These are phyloP conservation scores for Cyberlindnera euphorbiiphila DNA, from an alignment of 805 yeast species.

Conservation along the genomic window DNA sequence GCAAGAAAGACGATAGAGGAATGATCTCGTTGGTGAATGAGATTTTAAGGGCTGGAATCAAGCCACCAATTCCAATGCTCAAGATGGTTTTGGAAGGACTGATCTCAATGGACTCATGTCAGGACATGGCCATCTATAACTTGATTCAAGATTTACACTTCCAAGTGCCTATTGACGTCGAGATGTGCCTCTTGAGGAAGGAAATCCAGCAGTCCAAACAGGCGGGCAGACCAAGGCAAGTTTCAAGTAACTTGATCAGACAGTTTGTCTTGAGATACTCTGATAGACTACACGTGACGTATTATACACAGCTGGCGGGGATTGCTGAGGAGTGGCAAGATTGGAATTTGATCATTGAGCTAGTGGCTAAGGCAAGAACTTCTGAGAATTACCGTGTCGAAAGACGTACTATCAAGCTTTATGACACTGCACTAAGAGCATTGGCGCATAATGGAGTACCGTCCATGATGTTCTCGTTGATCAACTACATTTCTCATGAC, in stretches of 20 bases:
- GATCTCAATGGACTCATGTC: constrained; percentile 11
- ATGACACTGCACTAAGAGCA: constrained; percentile 10
- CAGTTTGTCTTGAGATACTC: constrained; percentile 10
- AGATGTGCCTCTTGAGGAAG: constrained; percentile 11
- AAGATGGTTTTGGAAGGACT: constrained; percentile 10
- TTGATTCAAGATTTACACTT: constrained; percentile 15
- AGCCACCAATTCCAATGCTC: constrained; percentile 17
- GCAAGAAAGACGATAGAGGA: constrained; percentile 5
- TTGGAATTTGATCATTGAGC: constrained; percentile 9
- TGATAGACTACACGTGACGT: constrained; percentile 1
- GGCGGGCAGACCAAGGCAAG: not conserved
- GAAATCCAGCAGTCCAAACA: not conserved
- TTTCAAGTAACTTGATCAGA: constrained; percentile 1
- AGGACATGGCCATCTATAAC: constrained; percentile 13
- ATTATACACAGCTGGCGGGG: constrained; percentile 13
- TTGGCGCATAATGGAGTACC: constrained; percentile 5
- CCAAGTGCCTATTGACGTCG: constrained; percentile 15
- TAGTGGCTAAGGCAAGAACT: constrained; percentile 13
- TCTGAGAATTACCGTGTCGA: constrained; percentile 5
- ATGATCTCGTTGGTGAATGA: constrained; percentile 14
- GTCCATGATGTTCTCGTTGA: constrained; percentile 3
- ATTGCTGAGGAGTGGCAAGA: constrained; percentile 8
- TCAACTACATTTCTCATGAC: constrained; percentile 5
- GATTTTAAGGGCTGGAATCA: constrained; percentile 18
- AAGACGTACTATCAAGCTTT: constrained; percentile 5